phyloP scores from a whole-genome alignment of 768 basidiomycete genomes.

The Trametes punicea region DNA sequence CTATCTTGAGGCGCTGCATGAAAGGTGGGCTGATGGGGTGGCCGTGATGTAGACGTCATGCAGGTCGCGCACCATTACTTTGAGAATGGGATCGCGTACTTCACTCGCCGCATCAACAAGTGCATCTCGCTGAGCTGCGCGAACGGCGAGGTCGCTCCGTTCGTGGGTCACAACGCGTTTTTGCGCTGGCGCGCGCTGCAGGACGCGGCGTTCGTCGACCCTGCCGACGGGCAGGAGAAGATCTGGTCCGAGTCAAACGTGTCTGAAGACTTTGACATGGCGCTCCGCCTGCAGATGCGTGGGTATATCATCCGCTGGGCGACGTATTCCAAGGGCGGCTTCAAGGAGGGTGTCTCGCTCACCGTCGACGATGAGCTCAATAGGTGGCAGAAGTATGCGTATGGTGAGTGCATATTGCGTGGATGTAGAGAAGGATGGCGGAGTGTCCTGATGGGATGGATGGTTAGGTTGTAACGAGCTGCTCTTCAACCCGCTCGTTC shows the following conservation, averaged over 20 bases:
- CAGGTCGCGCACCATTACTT: conserved; percentile 55
- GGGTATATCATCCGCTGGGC: conserved; percentile 59
- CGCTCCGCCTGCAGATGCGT: conserved; percentile 53
- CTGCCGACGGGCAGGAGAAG: conserved; percentile 47
- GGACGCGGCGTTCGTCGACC: conserved; percentile 51
- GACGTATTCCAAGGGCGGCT: conserved; percentile 78
- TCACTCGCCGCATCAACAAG: conserved; percentile 47
- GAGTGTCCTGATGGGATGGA: conserved; percentile 1
- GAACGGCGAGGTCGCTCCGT: conserved; percentile 43
- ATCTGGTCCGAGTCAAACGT: conserved; percentile 68
- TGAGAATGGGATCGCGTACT: conserved; percentile 46
- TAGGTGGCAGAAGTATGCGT: conserved; percentile 88
- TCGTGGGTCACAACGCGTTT: conserved; percentile 52
- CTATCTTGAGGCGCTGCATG: background rate
- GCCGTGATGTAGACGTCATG: conserved; percentile 45
- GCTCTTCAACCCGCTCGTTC: conserved; percentile 76
- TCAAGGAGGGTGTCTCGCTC: conserved; percentile 90
- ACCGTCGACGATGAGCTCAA: conserved; percentile 90
- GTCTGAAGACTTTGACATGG: conserved; percentile 73
- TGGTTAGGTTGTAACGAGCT: conserved; percentile 58
- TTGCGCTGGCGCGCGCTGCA: conserved; percentile 58
- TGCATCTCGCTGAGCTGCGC: conserved; percentile 39
- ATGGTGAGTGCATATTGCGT: conserved; percentile 43
- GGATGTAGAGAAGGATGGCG: background rate
- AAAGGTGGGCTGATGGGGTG: conserved; percentile 23